A percentile compares a stretch with the other conserved stretches of the same genome.
phyloP scores from a whole-genome alignment of 2,329 filamentous ascomycete species.

The Coniochaeta sp. region DNA sequence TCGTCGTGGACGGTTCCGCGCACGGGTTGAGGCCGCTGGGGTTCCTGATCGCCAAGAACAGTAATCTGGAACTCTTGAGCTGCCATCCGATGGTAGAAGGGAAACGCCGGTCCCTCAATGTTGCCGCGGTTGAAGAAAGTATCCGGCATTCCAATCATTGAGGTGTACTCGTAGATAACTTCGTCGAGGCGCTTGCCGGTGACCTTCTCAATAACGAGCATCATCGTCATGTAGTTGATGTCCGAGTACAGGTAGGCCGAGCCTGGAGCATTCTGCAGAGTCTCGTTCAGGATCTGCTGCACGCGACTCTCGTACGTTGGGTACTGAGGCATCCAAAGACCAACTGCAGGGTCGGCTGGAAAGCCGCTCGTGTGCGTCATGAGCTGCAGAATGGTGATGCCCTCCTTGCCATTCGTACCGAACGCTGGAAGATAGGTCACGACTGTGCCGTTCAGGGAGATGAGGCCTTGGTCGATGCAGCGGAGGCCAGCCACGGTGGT shows the following conservation, averaged over 20 bases:
- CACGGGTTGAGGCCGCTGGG: slow-evolving; percentile 26
- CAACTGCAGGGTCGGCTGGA: slow-evolving; percentile 18
- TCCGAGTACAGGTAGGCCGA: slow-evolving; percentile 24
- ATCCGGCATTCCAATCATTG: slow-evolving; percentile 18
- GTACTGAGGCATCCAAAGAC: slow-evolving; percentile 16
- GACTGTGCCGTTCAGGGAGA: slow-evolving; percentile 19
- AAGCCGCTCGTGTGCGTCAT: slow-evolving; percentile 27
- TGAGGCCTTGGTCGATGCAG: slow-evolving; percentile 17
- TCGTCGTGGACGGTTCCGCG: slow-evolving; percentile 29
- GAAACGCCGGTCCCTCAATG: slow-evolving; percentile 14
- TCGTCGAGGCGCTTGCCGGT: slow-evolving; percentile 17
- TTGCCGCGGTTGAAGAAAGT: slow-evolving; percentile 27
- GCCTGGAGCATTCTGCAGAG: slow-evolving; percentile 17
- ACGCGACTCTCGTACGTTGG: slow-evolving; percentile 16
- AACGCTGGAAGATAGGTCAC: slow-evolving; percentile 23
- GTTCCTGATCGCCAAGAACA: slow-evolving; percentile 20
- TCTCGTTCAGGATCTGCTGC: slow-evolving; percentile 17
- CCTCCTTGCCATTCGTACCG: slow-evolving; percentile 21
- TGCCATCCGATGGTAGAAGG: slow-evolving; percentile 19
- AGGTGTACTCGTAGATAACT: slow-evolving; percentile 17
- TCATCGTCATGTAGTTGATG: slow-evolving; percentile 25
- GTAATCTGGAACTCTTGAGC: slow-evolving; percentile 23
- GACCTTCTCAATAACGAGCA: slow-evolving; percentile 20
- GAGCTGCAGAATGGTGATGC: slow-evolving; percentile 24
- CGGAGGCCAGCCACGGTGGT: slow-evolving; percentile 24